Evolutionary conservation across 2,329 filamentous ascomycete species (phyloP).

Genomic region (Talaromyces sp.): DNA sequence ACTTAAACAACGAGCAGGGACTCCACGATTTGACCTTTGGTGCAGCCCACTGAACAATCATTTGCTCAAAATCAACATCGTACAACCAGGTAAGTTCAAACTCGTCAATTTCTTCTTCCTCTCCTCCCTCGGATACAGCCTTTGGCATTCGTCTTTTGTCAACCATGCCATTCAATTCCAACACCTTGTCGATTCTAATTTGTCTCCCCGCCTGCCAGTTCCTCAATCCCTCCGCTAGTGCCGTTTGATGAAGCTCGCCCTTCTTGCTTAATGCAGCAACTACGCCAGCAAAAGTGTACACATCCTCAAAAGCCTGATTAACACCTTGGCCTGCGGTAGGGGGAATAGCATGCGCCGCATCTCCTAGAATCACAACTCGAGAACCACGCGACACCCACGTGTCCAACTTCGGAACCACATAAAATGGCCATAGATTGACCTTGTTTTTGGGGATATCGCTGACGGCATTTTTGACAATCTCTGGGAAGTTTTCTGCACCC

Average conservation of each 20-base stretch:
- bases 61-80: constrained; percentile 6
- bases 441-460: constrained; percentile 5
- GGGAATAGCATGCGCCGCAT: constrained; percentile 60
- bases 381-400: constrained; percentile 2
- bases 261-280: constrained; percentile 17
- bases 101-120: not conserved
- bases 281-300: constrained; percentile 42
- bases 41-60: not conserved
- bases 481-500: constrained; percentile 21
- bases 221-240: not conserved
- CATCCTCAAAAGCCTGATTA: constrained; percentile 55
- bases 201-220: constrained; percentile 8
- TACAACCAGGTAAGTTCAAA: constrained; percentile 8
- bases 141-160: constrained; percentile 7
- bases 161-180: constrained; percentile 9
- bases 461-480: constrained; percentile 12
- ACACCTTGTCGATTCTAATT: constrained; percentile 5
- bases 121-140: not conserved
- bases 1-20: not conserved
- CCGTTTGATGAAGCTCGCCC: not conserved
- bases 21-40: not conserved
- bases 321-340: constrained; percentile 59
- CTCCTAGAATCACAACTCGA: constrained; percentile 35
- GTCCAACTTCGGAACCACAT: constrained; percentile 11
- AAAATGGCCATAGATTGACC: constrained; percentile 11